phyloP scores from a whole-genome alignment of 805 yeast species.

The Suhomyces xylopsoci region DNA sequence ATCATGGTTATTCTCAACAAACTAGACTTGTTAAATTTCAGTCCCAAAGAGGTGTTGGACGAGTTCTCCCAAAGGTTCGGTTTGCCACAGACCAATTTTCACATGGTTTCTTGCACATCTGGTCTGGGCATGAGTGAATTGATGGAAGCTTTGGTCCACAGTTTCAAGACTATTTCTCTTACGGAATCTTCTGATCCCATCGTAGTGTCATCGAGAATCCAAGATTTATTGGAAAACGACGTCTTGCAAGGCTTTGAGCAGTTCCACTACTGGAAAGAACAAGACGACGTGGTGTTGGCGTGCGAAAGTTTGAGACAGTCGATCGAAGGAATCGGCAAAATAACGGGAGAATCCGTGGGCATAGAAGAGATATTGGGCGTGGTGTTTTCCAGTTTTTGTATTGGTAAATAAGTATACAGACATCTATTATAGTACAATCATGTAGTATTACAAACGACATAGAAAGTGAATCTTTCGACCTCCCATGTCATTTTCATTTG shows the following conservation, averaged over 20 bases:
- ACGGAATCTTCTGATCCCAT: conserved; percentile 61
- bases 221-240: conserved; percentile 71
- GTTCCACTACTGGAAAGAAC: conserved; percentile 47
- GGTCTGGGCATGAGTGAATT: conserved; percentile 56
- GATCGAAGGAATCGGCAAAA: conserved; percentile 84
- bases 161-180: conserved; percentile 49
- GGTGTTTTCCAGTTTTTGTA: conserved; percentile 88
- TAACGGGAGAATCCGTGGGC: conserved; percentile 87
- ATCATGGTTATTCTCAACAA: conserved; percentile 57
- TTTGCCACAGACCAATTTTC: conserved; percentile 14
- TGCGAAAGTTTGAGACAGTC: conserved; percentile 71
- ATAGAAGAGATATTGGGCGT: conserved; percentile 89
- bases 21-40: conserved; percentile 40
- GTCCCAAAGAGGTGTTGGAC: background rate
- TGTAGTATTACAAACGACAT: conserved; percentile 26
- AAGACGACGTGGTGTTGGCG: conserved; percentile 75
- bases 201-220: conserved; percentile 69
- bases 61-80: conserved; percentile 11
- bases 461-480: conserved; percentile 38
- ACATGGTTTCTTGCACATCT: conserved; percentile 57
- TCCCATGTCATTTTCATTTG: conserved; percentile 46
- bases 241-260: conserved; percentile 73
- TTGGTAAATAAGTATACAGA: conserved; percentile 64
- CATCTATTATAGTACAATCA: conserved; percentile 6
- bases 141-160: conserved; percentile 34